Conservation (phyloP, 495 filamentous ascomycete species). For the Neurospora terricola region DNA sequence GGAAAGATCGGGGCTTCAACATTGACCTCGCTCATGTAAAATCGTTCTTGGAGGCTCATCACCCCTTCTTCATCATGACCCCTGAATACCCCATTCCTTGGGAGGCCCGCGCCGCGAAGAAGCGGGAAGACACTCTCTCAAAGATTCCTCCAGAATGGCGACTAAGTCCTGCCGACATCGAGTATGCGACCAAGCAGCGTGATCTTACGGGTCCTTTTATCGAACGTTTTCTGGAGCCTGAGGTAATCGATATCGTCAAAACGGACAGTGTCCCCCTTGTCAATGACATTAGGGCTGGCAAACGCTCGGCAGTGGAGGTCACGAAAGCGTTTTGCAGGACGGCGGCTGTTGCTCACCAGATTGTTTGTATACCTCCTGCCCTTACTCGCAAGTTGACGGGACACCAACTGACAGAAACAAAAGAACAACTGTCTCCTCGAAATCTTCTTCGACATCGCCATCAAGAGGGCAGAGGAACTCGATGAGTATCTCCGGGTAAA, state of each 20-base stretch:
- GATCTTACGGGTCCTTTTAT: slow-evolving; percentile 26
- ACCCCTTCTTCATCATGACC: background rate
- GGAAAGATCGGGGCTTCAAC: background rate
- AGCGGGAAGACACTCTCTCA: slow-evolving; percentile 8
- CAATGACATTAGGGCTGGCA: slow-evolving; percentile 10
- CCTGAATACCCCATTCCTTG: slow-evolving; percentile 3
- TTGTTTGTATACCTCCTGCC: slow-evolving; percentile 25
- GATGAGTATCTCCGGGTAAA: slow-evolving; percentile 41
- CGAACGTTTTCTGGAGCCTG: slow-evolving; percentile 16
- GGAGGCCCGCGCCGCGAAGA: slow-evolving; percentile 16
- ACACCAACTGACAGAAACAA: background rate
- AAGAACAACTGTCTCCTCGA: slow-evolving; percentile 53
- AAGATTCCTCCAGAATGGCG: slow-evolving; percentile 21
- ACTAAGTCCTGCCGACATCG: slow-evolving; percentile 12
- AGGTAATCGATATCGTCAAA: slow-evolving; percentile 10
- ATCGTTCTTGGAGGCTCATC: background rate
- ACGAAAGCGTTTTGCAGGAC: slow-evolving; percentile 34
- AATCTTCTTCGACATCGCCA: slow-evolving; percentile 52
- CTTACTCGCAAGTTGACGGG: background rate
- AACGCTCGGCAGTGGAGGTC: slow-evolving; percentile 28
- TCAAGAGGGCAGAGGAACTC: slow-evolving; percentile 46
- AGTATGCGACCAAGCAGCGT: slow-evolving; percentile 6
- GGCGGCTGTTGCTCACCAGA: slow-evolving; percentile 51
- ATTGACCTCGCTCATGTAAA: background rate
- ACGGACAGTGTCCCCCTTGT: slow-evolving; percentile 12